Percentiles rank a stretch among this genome's conserved stretches.
Conservation (phyloP, 306 rosid species). For the Hylodesmum podocarpum region DNA sequence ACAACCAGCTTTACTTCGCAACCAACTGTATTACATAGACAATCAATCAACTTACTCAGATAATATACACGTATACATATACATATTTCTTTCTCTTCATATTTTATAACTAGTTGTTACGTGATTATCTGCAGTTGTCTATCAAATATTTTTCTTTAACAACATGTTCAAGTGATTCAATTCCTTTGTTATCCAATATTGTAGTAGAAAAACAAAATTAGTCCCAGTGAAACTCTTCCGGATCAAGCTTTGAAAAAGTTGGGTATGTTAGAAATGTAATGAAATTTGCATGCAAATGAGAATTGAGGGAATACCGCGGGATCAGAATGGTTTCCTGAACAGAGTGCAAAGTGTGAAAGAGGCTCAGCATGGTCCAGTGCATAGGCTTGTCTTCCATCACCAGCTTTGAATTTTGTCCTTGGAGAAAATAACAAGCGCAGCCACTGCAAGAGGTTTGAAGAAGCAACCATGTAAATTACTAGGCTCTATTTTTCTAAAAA, state of each 20-base stretch:
- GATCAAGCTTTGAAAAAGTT: neutral
- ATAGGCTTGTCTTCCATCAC: constrained; percentile 71
- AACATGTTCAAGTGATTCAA: neutral
- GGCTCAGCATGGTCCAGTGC: constrained; percentile 70
- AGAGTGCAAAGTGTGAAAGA: constrained; percentile 83
- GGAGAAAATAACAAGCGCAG: constrained; percentile 70
- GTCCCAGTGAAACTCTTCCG: neutral
- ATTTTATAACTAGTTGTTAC: too few species aligned
- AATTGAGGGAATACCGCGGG: constrained; percentile 67
- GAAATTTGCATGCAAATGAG: neutral
- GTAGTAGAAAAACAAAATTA: neutral
- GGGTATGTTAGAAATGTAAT: neutral
- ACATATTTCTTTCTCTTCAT: too few species aligned
- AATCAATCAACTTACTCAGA: too few species aligned
- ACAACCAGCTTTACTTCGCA: too few species aligned
- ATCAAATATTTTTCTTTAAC: too few species aligned
- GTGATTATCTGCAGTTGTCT: too few species aligned
- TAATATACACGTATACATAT: too few species aligned
- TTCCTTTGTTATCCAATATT: neutral
- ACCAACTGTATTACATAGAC: too few species aligned
- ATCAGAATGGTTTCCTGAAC: constrained; percentile 94
- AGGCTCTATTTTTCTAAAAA: neutral
- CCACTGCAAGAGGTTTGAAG: constrained; percentile 63
- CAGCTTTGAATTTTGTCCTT: constrained; percentile 64
- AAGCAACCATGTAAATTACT: neutral